Evolutionary conservation across 192 early-diverging fungal species (phyloP).

Genomic region (Irineochytrium annulatum): DNA sequence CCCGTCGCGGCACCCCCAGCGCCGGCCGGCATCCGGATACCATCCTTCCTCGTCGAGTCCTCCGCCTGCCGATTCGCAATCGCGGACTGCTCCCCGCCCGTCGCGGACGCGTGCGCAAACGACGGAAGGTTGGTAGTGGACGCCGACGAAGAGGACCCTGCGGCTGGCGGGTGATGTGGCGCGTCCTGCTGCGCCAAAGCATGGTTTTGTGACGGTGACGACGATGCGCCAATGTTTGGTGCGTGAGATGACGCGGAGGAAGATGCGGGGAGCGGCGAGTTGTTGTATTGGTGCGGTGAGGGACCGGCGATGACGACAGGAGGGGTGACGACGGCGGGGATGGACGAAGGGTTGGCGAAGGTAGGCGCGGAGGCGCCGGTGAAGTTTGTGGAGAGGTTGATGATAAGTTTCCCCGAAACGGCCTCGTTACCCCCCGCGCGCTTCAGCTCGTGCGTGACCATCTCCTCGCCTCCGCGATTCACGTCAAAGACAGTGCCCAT

Average conservation of each 20-base stretch:
- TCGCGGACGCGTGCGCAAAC: neutral
- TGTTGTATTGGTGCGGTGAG: too few relatives aligned
- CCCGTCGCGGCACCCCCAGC: conserved; percentile 2
- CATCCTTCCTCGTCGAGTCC: neutral
- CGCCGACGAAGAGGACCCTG: conserved; percentile 25
- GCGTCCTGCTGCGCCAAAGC: neutral
- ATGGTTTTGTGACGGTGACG: neutral
- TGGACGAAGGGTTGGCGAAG: too few relatives aligned
- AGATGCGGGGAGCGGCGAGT: too few relatives aligned
- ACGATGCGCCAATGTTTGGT: too few relatives aligned
- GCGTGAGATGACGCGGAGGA: too few relatives aligned
- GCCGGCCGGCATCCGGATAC: neutral
- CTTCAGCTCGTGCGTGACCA: conserved; percentile 86
- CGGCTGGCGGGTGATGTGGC: neutral
- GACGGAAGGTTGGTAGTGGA: conserved; percentile 31
- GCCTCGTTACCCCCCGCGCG: conserved; percentile 76
- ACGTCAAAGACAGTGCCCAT: conserved; percentile 81
- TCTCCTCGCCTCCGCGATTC: conserved; percentile 74
- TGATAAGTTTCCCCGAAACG: conserved; percentile 81
- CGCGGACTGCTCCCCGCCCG: neutral
- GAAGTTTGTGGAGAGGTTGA: conserved; percentile 66
- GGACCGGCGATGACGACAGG: neutral
- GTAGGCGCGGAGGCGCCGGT: conserved; percentile 39
- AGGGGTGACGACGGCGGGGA: conserved; percentile 5
- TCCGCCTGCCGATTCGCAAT: neutral